Percentiles rank a stretch among this genome's conserved stretches.
Conservation (phyloP, 306 rosid species). For the Cicer arietinum region DNA sequence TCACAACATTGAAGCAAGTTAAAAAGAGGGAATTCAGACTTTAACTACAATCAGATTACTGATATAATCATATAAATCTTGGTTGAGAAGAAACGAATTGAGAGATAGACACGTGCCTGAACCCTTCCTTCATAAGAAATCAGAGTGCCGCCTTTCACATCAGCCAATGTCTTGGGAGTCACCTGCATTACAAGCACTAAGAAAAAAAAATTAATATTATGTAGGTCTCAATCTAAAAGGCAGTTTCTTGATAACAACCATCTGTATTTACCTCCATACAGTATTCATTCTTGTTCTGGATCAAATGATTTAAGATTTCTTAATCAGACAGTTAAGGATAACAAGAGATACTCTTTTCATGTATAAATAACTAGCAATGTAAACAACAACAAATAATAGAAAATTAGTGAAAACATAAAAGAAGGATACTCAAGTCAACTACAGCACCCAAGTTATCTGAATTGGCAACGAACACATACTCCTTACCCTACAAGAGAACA, state of each 20-base stretch:
- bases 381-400: constrained; percentile 5
- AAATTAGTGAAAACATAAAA: constrained; percentile 32
- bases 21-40: constrained; percentile 14
- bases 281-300: constrained; percentile 85
- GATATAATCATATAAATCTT: constrained; percentile 25
- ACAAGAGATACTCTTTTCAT: constrained; percentile 35
- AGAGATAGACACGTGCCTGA: constrained; percentile 44
- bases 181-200: constrained; percentile 38
- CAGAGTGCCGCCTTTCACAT: constrained; percentile 98
- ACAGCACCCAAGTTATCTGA: constrained; percentile 96
- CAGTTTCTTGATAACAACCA: constrained; percentile 3
- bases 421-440: constrained; percentile 97
- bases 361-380: constrained; percentile 17
- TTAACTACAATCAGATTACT: constrained; percentile 6
- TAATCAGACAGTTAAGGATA: constrained; percentile 64
- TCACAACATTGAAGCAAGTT: constrained; percentile 29
- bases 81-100: constrained; percentile 14
- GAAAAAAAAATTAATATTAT: constrained; percentile 5
- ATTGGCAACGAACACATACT: constrained; percentile 88
- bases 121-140: constrained; percentile 88
- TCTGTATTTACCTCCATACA: constrained; percentile 81
- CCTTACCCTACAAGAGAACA: constrained; percentile 76
- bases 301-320: constrained; percentile 58
- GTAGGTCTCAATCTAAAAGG: constrained; percentile 29
- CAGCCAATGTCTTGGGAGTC: constrained; percentile 86